Evolutionary conservation across 1,284 basidiomycete genomes (phyloP), one percentile per base, ranked within the genome.

Genomic region (Boletellus deceptivus): DNA sequence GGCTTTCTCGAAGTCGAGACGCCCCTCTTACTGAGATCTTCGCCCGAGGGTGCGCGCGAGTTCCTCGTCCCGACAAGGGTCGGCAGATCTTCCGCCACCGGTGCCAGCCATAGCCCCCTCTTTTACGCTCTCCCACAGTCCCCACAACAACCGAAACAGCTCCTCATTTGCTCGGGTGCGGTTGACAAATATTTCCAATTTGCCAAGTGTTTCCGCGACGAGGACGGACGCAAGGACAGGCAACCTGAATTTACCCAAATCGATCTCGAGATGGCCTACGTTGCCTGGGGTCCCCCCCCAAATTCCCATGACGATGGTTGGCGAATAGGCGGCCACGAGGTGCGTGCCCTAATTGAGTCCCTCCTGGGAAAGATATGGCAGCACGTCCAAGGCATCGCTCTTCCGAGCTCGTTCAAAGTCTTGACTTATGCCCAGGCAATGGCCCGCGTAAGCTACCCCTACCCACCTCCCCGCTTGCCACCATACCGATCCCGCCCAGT

Each of bases 181-280:
- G 80, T 95, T 6, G 90, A 93, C 64, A 83, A 80, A 56, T 98
- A 98, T 71, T 98, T 86, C 71, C 94, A 98, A 70, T 79, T 98
- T 50, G 95, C 95, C 14, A 83, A 84, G 58, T 98, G 94, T 71
- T 98, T 98, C 77, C 82, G 95, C 37, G 94, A 98, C 69, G 95
- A 98, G 69, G 93, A 93, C 64, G 92, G 93, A 2, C 79, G 94
- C 52, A 93, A 90, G 70, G 94, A 98, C 70, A 81, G 94, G 27
- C 95, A 98, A 66, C 93, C 95, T 0, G 95, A 98, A 70, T 98
- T 98, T 70, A 98, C 95, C 18, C 94, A 98, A 72, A 78, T 98
- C 56, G 95, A 98, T 82, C 71, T 98, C 56, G 95, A 98, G 73
- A 95, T 98, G 91, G 92, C 89, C 3, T 98, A 91, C 70, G 87